phyloP scores from a whole-genome alignment of 345 rosid species.

The Populus ilicifolia region DNA sequence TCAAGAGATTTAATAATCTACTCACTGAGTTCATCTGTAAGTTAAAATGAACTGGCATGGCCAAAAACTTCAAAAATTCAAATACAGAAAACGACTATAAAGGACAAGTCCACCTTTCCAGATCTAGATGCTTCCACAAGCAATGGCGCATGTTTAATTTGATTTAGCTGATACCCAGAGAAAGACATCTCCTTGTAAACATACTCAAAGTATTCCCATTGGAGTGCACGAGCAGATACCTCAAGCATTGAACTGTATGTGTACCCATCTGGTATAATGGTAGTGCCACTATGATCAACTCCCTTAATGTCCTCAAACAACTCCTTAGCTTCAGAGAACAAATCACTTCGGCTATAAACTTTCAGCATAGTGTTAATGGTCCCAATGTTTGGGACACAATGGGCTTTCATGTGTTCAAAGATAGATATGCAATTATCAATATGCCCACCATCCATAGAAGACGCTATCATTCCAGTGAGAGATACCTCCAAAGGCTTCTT shows the following conservation, averaged over 20 bases:
- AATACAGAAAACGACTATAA: neutral
- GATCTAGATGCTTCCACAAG: constrained; percentile 75
- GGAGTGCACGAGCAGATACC: constrained; percentile 74
- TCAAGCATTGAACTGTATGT: constrained; percentile 81
- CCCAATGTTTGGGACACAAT: constrained; percentile 75
- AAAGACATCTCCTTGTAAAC: constrained; percentile 76
- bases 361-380: constrained; percentile 81
- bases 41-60: neutral
- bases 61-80: neutral
- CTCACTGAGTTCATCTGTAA: neutral
- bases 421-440: constrained; percentile 62
- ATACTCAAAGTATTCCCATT: constrained; percentile 89
- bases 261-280: constrained; percentile 56
- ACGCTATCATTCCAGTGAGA: constrained; percentile 75
- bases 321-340: constrained; percentile 77
- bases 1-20: neutral
- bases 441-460: constrained; percentile 77
- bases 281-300: constrained; percentile 16
- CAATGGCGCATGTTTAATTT: constrained; percentile 50
- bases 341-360: constrained; percentile 68
- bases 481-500: constrained; percentile 69
- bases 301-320: constrained; percentile 59
- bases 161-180: constrained; percentile 64
- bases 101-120: constrained; percentile 60
- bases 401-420: constrained; percentile 64